Evolutionary conservation across 176 grass and related monocot genomes (phyloP), one percentile per base, ranked within the genome.

Genomic region (Cymbopogon citratus): DNA sequence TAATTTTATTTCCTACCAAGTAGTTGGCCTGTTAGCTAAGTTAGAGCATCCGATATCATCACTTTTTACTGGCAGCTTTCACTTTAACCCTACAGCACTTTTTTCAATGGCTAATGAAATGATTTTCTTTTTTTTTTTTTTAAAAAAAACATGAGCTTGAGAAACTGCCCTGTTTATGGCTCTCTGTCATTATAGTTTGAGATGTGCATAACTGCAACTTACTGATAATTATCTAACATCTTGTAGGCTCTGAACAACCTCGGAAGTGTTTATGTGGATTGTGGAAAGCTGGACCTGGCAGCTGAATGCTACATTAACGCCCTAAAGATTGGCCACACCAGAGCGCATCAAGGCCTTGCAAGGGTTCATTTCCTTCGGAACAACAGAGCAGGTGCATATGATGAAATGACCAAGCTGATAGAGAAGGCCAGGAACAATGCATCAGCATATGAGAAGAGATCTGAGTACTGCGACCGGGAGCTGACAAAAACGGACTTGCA

Each of bases 261-360:
- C 23, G 97, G 97, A 52, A 99, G 97, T 78, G 97, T 99, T 74
- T 99, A 96, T 87, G 97, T 99, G 64, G 97, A 99, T 54, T 99
- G 89, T 25, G 87, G 83, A 44, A 99, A 99, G 77, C 87, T 99
- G 59, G 93, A 96, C n/a, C 80, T 93, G 80, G 97, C 93, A 83
- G 92, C 92, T 34, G 97, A 99, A 84, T 93, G 97, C 83, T 99
- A 99, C 83, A 88, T 84, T 31, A 95, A 86, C 43, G 97, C 93
- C 5, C 69, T 99, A 73, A 99, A 99, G 82, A 99, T 99, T 74
- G 83, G 93, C 9, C 97, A 99, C 85, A 99, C 93, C 7, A 90
- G 97, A 83, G 97, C 97, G 12, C 93, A 99, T 78, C 97, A 99
- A 85, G 97, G 97, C 41, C 92, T 96, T 76, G 97, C 93, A 1